These are phyloP conservation scores for Blumeria graminis DNA, from an alignment of 2,329 filamentous ascomycete genomes.

Conservation along the genomic window DNA sequence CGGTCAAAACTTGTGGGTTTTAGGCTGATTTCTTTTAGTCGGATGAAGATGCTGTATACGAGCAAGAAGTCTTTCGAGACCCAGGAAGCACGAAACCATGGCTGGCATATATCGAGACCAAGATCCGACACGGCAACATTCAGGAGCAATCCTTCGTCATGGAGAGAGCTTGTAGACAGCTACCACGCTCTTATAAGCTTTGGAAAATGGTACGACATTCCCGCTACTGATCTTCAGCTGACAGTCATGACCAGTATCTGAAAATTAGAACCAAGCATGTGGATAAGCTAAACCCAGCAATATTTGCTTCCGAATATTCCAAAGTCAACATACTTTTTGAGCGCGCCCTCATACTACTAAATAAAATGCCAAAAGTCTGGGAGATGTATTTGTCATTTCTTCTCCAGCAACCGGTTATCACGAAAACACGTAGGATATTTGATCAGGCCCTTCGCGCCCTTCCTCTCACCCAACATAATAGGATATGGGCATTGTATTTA, in stretches of 20 bases:
- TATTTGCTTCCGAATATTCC: slow-evolving; percentile 55
- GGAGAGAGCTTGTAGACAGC: slow-evolving; percentile 70
- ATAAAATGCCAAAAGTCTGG: slow-evolving; percentile 98
- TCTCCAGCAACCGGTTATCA: slow-evolving; percentile 76
- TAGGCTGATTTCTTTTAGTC: slow-evolving; percentile 24
- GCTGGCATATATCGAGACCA: slow-evolving; percentile 84
- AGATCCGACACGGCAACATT: slow-evolving; percentile 60
- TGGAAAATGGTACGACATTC: slow-evolving; percentile 61
- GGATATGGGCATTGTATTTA: slow-evolving; percentile 81
- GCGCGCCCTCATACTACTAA: slow-evolving; percentile 70
- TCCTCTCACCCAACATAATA: slow-evolving; percentile 82
- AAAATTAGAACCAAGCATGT: slow-evolving; percentile 64
- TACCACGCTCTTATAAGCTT: slow-evolving; percentile 89
- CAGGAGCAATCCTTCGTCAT: slow-evolving; percentile 72
- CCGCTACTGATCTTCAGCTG: not conserved
- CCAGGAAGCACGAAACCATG: slow-evolving; percentile 74
- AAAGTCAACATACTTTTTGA: slow-evolving; percentile 95
- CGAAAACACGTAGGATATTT: slow-evolving; percentile 65
- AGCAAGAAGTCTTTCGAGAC: slow-evolving; percentile 81
- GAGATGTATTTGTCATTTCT: slow-evolving; percentile 90
- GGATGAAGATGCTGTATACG: slow-evolving; percentile 82
- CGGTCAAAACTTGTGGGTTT: not conserved
- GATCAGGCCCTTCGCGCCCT: slow-evolving; percentile 78
- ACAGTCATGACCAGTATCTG: slow-evolving; percentile 39
- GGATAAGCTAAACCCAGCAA: slow-evolving; percentile 56